Base-by-base conservation (phyloP, 139 green algal species). In the Axilococcus clingmanii region DNA sequence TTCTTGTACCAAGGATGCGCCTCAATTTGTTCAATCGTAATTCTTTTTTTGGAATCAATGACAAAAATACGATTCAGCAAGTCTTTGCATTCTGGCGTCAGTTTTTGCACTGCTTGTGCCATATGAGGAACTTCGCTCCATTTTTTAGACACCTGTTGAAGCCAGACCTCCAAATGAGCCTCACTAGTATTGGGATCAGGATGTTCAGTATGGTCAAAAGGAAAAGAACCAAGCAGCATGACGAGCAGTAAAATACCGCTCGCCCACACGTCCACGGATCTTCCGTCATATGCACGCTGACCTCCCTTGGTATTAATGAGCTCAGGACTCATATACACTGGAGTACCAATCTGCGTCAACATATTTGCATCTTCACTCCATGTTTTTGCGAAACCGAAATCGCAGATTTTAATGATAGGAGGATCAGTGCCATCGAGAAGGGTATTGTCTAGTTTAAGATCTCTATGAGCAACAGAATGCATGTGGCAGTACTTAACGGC, bases 401-500 rank as follows among this genome's bases (percentile, higher is more conserved):
- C 84, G 37, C 68, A 82, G 34, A 94, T 71, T 66, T 89, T 88
- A 35, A 91, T 48, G n/a, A 85, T 48, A 6, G 77, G 83, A 34
- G 82, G 81, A 27, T 83, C 56, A n/a, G 40, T 66, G 29, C 11
- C 16, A 61, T 86, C 73, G 51, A 94, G 71, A 52, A 91, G 68
- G 23, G 84, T 83, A 77, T 94, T 94, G 58, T 83, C 73, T 27
- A 90, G 77, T 52, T 79, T 80, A 19, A 88, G 67, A 55, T 79
- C 69, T 4, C 80, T 63, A 76, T 95, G 86, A 0, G 84, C 86
- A 24, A 95, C 85, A 22, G 74, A 73, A 58, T 91, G 78, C 11
- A 57, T 63, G 63, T 94, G 86, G 69, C 85, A 92, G 69, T 89
- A 95, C 52, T 87, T 80, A n/a, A 94, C 82, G 0, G 85, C 84